Evolutionary conservation across 1,284 basidiomycete genomes (phyloP).

Genomic region (Tilletia setariae): DNA sequence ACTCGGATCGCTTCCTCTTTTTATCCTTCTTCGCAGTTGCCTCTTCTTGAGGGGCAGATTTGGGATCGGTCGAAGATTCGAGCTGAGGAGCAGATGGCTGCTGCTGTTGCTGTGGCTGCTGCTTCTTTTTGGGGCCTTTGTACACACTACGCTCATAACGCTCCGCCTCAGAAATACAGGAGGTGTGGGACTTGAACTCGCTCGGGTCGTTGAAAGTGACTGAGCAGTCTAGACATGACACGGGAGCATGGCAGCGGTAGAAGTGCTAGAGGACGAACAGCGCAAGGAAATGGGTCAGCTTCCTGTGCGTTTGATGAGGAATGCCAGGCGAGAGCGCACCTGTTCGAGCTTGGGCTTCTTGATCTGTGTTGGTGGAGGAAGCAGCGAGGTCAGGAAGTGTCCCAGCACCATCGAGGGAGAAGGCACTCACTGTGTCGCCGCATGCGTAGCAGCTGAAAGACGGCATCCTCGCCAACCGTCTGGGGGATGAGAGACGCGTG

Average conservation of each 20-base stretch:
- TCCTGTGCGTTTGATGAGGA: neutral
- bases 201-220: conserved; percentile 41
- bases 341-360: conserved; percentile 52
- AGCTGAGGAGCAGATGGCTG: neutral
- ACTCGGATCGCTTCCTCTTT: neutral
- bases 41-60: neutral
- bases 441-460: conserved; percentile 52
- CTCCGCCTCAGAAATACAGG: conserved; percentile 53
- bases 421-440: conserved; percentile 35
- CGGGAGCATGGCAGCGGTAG: conserved; percentile 44
- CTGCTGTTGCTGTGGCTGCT: neutral
- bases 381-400: neutral
- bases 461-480: conserved; percentile 29
- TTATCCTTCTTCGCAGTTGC: conserved; percentile 14
- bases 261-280: conserved; percentile 32
- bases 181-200: conserved; percentile 50
- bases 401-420: neutral
- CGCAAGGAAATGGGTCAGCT: neutral
- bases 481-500: too few species aligned
- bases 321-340: too few species aligned
- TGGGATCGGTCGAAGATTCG: neutral
- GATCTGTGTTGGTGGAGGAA: conserved; percentile 18
- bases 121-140: conserved; percentile 18
- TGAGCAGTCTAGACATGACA: conserved; percentile 53
- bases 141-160: conserved; percentile 47